These are phyloP conservation scores for Fusarium torulosum DNA, from an alignment of 2,329 filamentous ascomycete species.

Conservation along the genomic window DNA sequence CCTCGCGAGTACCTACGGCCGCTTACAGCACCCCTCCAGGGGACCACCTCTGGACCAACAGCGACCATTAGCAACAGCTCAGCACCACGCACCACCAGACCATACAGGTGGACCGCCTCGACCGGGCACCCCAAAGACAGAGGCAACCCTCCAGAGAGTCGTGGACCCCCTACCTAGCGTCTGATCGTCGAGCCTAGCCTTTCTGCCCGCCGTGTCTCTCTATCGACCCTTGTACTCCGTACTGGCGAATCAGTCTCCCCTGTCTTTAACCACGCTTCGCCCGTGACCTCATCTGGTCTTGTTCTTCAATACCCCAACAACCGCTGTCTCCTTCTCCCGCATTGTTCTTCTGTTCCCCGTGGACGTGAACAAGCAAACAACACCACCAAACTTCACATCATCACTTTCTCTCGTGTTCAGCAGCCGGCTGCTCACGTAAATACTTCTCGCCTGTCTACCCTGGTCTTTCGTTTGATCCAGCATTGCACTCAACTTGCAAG, in stretches of 20 bases:
- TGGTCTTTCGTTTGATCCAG: conserved; percentile 46
- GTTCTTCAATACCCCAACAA: conserved; percentile 47
- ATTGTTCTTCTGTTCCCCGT: conserved; percentile 48
- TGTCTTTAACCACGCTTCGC: conserved; percentile 39
- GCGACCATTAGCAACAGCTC: conserved; percentile 37
- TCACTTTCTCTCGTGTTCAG: conserved; percentile 47
- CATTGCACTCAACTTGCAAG: conserved; percentile 40
- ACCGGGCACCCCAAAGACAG: conserved; percentile 42
- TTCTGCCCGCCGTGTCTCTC: conserved; percentile 30
- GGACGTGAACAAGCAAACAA: conserved; percentile 48
- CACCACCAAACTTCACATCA: conserved; percentile 35
- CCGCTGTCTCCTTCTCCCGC: conserved; percentile 40
- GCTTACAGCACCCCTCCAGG: conserved; percentile 40
- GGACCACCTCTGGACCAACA: conserved; percentile 44
- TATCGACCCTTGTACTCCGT: conserved; percentile 27
- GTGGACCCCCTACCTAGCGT: conserved; percentile 45
- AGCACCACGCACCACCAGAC: conserved; percentile 44
- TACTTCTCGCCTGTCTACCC: conserved; percentile 34
- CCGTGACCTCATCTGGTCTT: conserved; percentile 49
- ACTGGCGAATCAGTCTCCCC: conserved; percentile 45
- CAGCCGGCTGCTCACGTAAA: conserved; percentile 50
- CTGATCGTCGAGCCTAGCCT: conserved; percentile 47
- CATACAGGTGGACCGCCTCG: conserved; percentile 42
- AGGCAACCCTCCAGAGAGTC: conserved; percentile 39
- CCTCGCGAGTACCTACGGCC: conserved; percentile 28